A percentile compares a stretch with the other conserved stretches of the same genome.
phyloP scores from a whole-genome alignment of 441 rosid species.

The Kokia cookei region DNA sequence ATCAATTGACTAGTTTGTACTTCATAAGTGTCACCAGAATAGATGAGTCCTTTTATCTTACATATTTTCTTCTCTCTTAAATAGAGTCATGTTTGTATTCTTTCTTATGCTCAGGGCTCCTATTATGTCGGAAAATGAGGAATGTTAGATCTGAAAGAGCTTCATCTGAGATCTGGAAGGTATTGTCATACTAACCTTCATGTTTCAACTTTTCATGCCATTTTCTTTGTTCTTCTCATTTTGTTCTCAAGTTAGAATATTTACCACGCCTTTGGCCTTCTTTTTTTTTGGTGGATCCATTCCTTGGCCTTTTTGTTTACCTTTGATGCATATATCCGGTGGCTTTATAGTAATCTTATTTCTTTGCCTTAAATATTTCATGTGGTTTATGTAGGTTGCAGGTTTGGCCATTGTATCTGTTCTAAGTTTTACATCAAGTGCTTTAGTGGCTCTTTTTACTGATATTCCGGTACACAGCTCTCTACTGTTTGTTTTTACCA shows the following conservation, averaged over 20 bases:
- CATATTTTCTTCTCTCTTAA: background rate
- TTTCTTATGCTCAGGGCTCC: constrained; percentile 32
- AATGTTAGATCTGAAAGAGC: constrained; percentile 63
- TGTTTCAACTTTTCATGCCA: background rate
- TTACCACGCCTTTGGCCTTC: background rate
- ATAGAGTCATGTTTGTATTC: background rate
- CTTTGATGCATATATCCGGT: background rate
- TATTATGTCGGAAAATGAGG: constrained; percentile 54
- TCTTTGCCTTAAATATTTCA: background rate
- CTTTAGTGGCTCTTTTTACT: constrained; percentile 47
- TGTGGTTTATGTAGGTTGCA: constrained; percentile 41
- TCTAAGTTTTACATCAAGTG: constrained; percentile 53
- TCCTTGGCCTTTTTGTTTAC: background rate
- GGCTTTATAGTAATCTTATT: background rate
- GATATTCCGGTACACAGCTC: constrained; percentile 45
- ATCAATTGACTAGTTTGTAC: background rate
- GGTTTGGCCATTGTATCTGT: constrained; percentile 56
- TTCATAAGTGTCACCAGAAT: background rate
- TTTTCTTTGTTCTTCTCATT: background rate
- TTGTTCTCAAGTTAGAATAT: background rate
- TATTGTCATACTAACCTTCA: constrained; percentile 10
- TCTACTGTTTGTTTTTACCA: background rate
- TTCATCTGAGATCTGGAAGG: constrained; percentile 65
- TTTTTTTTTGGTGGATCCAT: no score
- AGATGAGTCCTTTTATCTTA: background rate